phyloP scores from a whole-genome alignment of 768 basidiomycete genomes.

The Pleurotus citrinopileatus region DNA sequence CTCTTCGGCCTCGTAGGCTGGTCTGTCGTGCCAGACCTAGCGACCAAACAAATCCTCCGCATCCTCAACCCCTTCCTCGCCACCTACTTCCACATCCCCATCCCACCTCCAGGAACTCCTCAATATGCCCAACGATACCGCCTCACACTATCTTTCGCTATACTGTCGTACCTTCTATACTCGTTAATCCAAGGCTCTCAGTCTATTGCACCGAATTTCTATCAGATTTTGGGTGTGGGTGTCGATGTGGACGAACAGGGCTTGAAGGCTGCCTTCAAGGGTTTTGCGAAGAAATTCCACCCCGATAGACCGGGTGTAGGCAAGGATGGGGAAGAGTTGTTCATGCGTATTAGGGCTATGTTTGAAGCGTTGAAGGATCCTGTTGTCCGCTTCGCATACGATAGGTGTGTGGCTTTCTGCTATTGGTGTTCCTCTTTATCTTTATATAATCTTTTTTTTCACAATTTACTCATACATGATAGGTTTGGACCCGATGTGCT shows the following conservation, averaged over 20 bases:
- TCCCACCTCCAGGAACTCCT: conserved; percentile 40
- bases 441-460: conserved; percentile 5
- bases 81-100: conserved; percentile 27
- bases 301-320: conserved; percentile 71
- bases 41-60: conserved; percentile 48
- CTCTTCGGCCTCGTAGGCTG: conserved; percentile 55
- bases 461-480: conserved; percentile 1
- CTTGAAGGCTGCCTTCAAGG: conserved; percentile 71
- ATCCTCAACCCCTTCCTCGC: conserved; percentile 37
- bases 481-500: conserved; percentile 80
- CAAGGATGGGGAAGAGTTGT: conserved; percentile 53
- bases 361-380: conserved; percentile 82
- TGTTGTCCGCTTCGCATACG: conserved; percentile 78
- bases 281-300: conserved; percentile 72
- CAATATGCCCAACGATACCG: conserved; percentile 59
- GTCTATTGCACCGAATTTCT: conserved; percentile 70
- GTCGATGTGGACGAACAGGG: conserved; percentile 62
- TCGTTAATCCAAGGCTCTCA: conserved; percentile 56
- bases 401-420: conserved; percentile 61
- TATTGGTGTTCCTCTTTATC: background rate
- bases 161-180: conserved; percentile 65
- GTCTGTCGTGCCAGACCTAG: conserved; percentile 64
- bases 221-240: conserved; percentile 65
- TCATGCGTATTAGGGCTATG: conserved; percentile 69
- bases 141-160: conserved; percentile 57